phyloP scores from a whole-genome alignment of 306 rosid species.

The Trichosanthes cucumerina region DNA sequence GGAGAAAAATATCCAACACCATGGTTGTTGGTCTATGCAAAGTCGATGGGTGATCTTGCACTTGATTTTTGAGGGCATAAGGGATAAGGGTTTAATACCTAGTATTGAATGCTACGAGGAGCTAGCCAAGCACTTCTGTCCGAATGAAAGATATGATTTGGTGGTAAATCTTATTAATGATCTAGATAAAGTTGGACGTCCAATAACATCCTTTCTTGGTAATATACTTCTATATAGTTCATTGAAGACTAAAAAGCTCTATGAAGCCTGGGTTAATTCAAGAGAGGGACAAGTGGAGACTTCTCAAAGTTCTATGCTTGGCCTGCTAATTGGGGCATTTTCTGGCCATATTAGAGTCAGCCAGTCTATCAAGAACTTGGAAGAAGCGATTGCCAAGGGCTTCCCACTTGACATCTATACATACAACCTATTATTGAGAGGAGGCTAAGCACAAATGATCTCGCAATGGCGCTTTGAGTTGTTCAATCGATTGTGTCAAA shows the following conservation, averaged over 20 bases:
- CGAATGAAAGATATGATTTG: conserved; percentile 21
- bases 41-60: conserved; percentile 33
- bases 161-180: conserved; percentile 42
- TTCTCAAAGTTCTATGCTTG: conserved; percentile 32
- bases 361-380: conserved; percentile 30
- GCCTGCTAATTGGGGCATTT: conserved; percentile 49
- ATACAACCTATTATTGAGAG: conserved; percentile 54
- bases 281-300: conserved; percentile 30
- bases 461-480: conserved; percentile 41
- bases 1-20: conserved; percentile 21
- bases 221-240: conserved; percentile 52
- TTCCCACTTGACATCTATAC: conserved; percentile 56
- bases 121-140: conserved; percentile 41
- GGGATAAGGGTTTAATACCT: conserved; percentile 34
- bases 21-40: conserved; percentile 49
- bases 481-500: conserved; percentile 37
- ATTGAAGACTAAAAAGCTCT: conserved; percentile 35
- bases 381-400: conserved; percentile 45
- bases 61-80: conserved; percentile 25
- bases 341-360: conserved; percentile 34
- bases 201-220: conserved; percentile 55
- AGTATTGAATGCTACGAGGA: conserved; percentile 43
- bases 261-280: conserved; percentile 28
- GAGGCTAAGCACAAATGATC: conserved; percentile 25
- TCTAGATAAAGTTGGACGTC: conserved; percentile 53